Conservation (phyloP, 768 basidiomycete genomes). For the Podaxis mareebaensis region DNA sequence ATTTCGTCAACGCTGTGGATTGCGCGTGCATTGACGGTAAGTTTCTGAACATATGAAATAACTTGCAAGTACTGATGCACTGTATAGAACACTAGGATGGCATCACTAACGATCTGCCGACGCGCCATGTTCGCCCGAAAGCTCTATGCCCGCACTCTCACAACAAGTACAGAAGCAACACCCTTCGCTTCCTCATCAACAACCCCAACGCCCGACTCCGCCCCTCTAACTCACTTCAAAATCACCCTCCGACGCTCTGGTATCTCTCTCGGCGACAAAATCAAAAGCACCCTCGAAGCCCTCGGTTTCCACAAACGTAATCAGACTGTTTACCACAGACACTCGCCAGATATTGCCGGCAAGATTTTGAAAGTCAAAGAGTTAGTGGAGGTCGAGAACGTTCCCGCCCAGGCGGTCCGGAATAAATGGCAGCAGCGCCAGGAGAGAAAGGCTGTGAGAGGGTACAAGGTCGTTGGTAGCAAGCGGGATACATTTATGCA, state of each 20-base stretch:
- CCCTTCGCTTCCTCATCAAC: neutral
- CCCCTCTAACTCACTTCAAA: constrained; percentile 74
- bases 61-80: neutral
- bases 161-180: constrained; percentile 3
- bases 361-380: constrained; percentile 90
- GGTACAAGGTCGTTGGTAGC: constrained; percentile 59
- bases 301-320: constrained; percentile 82
- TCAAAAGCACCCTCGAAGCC: constrained; percentile 74
- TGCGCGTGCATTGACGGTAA: neutral
- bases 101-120: constrained; percentile 2
- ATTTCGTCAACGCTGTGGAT: neutral
- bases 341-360: constrained; percentile 74
- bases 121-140: neutral
- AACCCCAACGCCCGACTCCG: constrained; percentile 3
- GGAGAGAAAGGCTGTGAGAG: constrained; percentile 66
- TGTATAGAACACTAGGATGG: neutral
- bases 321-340: constrained; percentile 82
- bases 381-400: constrained; percentile 85
- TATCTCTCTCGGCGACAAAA: constrained; percentile 74
- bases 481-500: constrained; percentile 34
- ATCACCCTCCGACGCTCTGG: constrained; percentile 88
- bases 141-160: constrained; percentile 10
- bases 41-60: neutral
- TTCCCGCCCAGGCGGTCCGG: constrained; percentile 63
- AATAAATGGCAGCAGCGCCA: constrained; percentile 68